These are phyloP conservation scores for Penicillium decumbens DNA, from an alignment of 2,329 filamentous ascomycete genomes.

Conservation along the genomic window DNA sequence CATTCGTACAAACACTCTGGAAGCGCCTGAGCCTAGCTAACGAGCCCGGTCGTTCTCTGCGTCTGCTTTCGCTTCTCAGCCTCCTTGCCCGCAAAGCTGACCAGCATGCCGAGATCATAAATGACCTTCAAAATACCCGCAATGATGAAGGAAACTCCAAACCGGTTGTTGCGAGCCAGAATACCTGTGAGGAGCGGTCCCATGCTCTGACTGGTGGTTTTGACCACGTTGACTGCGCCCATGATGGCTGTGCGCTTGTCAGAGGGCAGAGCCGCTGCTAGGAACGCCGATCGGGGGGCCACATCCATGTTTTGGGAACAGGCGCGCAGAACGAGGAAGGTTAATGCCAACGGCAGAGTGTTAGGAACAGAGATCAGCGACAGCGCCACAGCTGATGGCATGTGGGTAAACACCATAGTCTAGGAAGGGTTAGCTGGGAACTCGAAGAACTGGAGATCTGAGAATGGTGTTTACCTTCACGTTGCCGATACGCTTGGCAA, in stretches of 20 bases:
- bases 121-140: slow-evolving; percentile 59
- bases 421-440: slow-evolving; percentile 28
- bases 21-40: background rate
- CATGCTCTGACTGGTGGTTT: slow-evolving; percentile 59
- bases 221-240: slow-evolving; percentile 65
- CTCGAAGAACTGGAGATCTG: background rate
- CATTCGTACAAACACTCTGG: background rate
- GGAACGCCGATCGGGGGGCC: slow-evolving; percentile 64
- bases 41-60: slow-evolving; percentile 15
- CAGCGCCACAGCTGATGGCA: slow-evolving; percentile 64
- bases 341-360: slow-evolving; percentile 51
- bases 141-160: slow-evolving; percentile 60
- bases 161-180: slow-evolving; percentile 52
- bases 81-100: slow-evolving; percentile 43
- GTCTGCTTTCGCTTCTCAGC: slow-evolving; percentile 14
- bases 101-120: slow-evolving; percentile 58
- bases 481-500: slow-evolving; percentile 59
- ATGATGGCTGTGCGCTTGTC: slow-evolving; percentile 67
- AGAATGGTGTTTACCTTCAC: slow-evolving; percentile 39
- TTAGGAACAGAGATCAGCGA: slow-evolving; percentile 58
- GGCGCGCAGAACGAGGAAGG: slow-evolving; percentile 59
- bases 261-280: slow-evolving; percentile 60
- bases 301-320: slow-evolving; percentile 65
- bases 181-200: slow-evolving; percentile 63
- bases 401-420: slow-evolving; percentile 72